A percentile compares a stretch with the other conserved stretches of the same genome.
These are phyloP conservation scores for Madurella mycetomatis DNA, from an alignment of 2,329 filamentous ascomycete genomes.

Conservation along the genomic window DNA sequence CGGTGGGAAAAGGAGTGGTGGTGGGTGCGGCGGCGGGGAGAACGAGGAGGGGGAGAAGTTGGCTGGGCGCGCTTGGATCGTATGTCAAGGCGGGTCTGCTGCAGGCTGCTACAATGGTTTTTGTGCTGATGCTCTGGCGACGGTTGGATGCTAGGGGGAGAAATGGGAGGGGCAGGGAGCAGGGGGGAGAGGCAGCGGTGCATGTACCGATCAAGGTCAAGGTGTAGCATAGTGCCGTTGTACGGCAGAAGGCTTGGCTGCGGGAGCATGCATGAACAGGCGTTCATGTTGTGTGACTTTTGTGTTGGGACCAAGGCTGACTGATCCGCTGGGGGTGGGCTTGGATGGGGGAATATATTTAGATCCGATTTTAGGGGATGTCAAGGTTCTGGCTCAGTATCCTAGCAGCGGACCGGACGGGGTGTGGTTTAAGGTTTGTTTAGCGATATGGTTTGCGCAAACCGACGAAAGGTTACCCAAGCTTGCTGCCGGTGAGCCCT, in stretches of 20 bases:
- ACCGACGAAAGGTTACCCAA: background rate
- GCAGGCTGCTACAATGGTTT: conserved; percentile 15
- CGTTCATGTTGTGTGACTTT: no score
- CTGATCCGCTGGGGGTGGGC: no score
- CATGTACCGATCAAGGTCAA: background rate
- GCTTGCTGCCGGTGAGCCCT: background rate
- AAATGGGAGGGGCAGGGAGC: background rate
- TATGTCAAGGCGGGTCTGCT: conserved; percentile 17
- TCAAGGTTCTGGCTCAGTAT: no score
- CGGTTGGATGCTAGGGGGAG: conserved; percentile 3
- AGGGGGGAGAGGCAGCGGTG: background rate
- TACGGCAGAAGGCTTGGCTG: background rate
- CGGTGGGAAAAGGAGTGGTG: background rate
- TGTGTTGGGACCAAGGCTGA: no score
- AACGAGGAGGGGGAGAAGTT: background rate
- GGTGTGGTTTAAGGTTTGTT: no score
- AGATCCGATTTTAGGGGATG: no score
- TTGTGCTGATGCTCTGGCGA: conserved; percentile 16
- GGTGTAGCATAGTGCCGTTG: background rate
- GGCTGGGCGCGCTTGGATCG: conserved; percentile 8
- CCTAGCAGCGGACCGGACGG: no score
- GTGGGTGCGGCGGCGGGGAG: background rate
- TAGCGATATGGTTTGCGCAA: background rate
- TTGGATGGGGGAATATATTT: no score
- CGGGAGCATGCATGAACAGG: background rate